A percentile compares a stretch with the other conserved stretches of the same genome.
Conservation (phyloP, 495 filamentous ascomycete genomes). For the Penicillium cosmopolitanum region DNA sequence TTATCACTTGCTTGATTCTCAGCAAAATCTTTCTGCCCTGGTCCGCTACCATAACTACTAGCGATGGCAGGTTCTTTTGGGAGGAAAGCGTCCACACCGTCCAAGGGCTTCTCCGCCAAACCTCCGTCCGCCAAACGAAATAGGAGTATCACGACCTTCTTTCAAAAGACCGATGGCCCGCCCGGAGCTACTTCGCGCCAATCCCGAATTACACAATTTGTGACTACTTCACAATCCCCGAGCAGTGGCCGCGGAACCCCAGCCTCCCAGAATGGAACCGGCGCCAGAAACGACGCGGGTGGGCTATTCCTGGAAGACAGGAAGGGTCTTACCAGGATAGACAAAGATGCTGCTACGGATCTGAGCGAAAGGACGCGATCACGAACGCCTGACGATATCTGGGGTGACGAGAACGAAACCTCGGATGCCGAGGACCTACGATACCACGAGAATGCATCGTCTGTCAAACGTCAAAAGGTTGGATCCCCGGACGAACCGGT, state of each 20-base stretch:
- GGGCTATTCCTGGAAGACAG: conserved; percentile 51
- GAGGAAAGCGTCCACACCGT: conserved; percentile 37
- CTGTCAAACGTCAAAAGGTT: conserved; percentile 46
- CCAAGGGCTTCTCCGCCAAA: conserved; percentile 19
- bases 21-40: not conserved
- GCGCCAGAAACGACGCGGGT: conserved; percentile 24
- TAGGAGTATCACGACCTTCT: conserved; percentile 78
- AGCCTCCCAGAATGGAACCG: conserved; percentile 18
- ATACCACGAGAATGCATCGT: conserved; percentile 33
- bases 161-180: conserved; percentile 68
- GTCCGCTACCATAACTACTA: not conserved
- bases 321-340: conserved; percentile 26
- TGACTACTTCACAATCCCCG: conserved; percentile 26
- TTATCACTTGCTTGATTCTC: not conserved
- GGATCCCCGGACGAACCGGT: conserved; percentile 27
- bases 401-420: conserved; percentile 36
- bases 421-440: conserved; percentile 22
- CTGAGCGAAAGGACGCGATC: conserved; percentile 22
- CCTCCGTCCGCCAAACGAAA: conserved; percentile 54
- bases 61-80: conserved; percentile 29
- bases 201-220: conserved; percentile 47
- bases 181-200: conserved; percentile 40
- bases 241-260: conserved; percentile 31
- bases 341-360: conserved; percentile 2
- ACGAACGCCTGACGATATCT: conserved; percentile 42